phyloP scores from a whole-genome alignment of 495 filamentous ascomycete species.

The Aspergillus hancockii region DNA sequence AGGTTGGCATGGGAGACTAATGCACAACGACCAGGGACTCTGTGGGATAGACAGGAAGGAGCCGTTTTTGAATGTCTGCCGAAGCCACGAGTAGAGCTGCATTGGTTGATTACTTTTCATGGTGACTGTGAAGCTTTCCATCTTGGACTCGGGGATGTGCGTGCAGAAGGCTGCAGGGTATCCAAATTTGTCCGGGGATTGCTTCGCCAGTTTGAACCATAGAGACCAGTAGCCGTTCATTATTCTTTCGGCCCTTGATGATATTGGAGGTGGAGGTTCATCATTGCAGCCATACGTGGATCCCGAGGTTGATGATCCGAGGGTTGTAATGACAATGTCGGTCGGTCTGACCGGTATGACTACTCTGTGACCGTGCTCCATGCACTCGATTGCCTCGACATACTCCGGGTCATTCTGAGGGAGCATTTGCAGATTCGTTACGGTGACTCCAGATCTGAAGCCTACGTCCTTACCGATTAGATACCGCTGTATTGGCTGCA shows the following conservation, averaged over 20 bases:
- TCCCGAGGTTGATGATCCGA: not conserved
- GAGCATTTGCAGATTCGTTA: not conserved
- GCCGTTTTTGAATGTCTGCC: conserved; percentile 24
- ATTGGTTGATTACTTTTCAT: conserved; percentile 25
- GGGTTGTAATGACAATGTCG: not conserved
- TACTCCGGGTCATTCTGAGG: not conserved
- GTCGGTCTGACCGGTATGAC: not conserved
- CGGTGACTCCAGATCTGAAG: not conserved
- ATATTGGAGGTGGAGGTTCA: not conserved
- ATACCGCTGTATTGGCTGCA: not conserved
- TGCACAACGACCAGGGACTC: conserved; percentile 31
- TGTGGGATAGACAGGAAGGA: conserved; percentile 28
- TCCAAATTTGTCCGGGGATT: conserved; percentile 22
- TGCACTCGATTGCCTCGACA: not conserved
- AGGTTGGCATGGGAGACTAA: conserved; percentile 32
- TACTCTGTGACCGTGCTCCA: not conserved
- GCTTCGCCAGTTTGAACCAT: conserved; percentile 10
- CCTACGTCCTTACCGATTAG: not conserved
- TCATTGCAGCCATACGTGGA: not conserved
- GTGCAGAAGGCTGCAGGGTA: conserved; percentile 31
- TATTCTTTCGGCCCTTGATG: not conserved
- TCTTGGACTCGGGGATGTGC: conserved; percentile 22
- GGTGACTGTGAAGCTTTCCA: conserved; percentile 35
- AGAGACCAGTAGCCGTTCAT: conserved; percentile 9
- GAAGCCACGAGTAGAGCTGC: conserved; percentile 13